Base-by-base conservation (phyloP, 345 rosid species). In the Corchorus olitorius region DNA sequence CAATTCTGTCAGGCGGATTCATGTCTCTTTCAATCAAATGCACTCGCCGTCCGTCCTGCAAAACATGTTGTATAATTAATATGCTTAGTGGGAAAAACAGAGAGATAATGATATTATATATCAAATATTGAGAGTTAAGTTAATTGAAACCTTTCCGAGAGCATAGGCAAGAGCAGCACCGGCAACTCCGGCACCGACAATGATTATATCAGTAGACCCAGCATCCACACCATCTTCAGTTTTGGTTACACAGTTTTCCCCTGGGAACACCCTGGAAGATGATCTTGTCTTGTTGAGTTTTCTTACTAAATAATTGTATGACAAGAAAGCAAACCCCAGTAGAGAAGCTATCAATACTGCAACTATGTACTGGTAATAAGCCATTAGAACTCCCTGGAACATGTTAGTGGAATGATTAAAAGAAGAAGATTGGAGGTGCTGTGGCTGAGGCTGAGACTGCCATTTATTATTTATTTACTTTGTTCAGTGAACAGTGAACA, bases 101-200 rank as follows among this genome's bases (percentile, higher is more conserved):
- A 27, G 27, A 27, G 27, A 27, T 27, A 27, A 27, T 27, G 1
- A 27, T 27, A 0, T 0, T 27, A 27, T 27, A 27, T 27, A 54
- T 27, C 0, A 27, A 27, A 46, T 7, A 0, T 27, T 27, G 27
- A 27, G 27, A n/a, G n/a, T n/a, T n/a, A n/a, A n/a, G n/a, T n/a
- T n/a, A n/a, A n/a, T n/a, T n/a, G n/a, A n/a, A n/a, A 27, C 90
- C 86, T 87, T 88, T 60, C 66, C 89, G 45, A 90, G 88, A 7
- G 92, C 77, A 69, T 83, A 72, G 41, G 94, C 94, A 35, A 88
- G 92, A 41, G 90, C 92, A 4, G 90, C 78, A 34, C 93, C 93
- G 2, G 91, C 89, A 65, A 88, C 86, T 3, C 86, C 88, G 35
- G 86, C 86, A 0, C 88, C 84, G 22, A 88, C 89, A 8, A 88